phyloP scores from a whole-genome alignment of 2,329 filamentous ascomycete species.

The Fusarium circinatum region DNA sequence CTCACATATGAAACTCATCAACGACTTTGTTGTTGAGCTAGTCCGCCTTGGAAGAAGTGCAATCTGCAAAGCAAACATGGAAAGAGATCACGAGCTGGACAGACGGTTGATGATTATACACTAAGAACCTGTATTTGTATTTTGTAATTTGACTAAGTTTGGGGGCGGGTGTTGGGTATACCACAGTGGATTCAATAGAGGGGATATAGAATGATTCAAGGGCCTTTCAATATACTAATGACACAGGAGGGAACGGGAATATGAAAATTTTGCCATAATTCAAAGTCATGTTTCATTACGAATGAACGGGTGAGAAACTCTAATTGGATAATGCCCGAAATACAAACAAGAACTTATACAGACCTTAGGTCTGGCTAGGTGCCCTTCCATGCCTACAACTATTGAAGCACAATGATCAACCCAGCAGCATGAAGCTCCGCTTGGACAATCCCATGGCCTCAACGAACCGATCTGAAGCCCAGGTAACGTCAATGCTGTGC shows the following conservation, averaged over 20 bases:
- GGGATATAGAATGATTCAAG: neutral
- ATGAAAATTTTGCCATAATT: neutral
- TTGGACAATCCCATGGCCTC: no score
- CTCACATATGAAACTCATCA: conserved; percentile 53
- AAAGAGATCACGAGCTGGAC: neutral
- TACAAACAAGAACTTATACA: neutral
- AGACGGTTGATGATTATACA: neutral
- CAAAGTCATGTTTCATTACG: neutral
- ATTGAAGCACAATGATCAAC: neutral
- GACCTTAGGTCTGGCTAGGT: rapidly evolving
- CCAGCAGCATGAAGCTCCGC: rapidly evolving
- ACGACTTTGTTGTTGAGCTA: conserved; percentile 57
- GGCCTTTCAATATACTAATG: neutral
- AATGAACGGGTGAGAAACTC: neutral
- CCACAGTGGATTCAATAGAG: neutral
- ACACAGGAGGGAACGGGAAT: neutral
- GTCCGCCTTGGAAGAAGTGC: conserved; percentile 56
- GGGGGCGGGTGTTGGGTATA: neutral
- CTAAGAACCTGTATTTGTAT: neutral
- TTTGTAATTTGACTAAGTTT: no score
- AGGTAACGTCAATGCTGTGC: no score
- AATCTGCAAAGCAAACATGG: conserved; percentile 42
- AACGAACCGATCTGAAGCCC: neutral
- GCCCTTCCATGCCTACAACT: neutral
- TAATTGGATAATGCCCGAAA: neutral